Evolutionary conservation across 495 filamentous ascomycete species (phyloP).

Genomic region (Staphylotrichum tortipilum): DNA sequence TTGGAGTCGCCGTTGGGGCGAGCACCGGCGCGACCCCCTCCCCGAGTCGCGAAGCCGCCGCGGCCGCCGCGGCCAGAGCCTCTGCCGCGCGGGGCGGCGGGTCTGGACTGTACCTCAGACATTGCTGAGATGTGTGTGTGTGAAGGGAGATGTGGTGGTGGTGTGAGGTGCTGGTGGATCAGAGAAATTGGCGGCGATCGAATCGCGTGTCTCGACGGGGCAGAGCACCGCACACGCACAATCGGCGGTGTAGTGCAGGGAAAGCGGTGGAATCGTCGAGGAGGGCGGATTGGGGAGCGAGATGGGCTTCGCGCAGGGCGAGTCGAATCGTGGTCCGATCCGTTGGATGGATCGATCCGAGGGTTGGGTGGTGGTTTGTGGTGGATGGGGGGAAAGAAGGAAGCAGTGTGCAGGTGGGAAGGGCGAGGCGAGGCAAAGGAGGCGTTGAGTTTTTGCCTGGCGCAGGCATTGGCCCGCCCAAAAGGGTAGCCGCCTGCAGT

Average conservation of each 20-base stretch:
- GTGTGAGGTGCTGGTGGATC: no score
- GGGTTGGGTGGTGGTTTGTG: no score
- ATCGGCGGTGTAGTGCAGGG: slow-evolving; percentile 13
- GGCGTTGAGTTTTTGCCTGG: slow-evolving; percentile 25
- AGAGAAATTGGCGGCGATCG: slow-evolving; percentile 25
- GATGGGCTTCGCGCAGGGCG: slow-evolving; percentile 26
- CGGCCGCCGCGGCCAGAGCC: slow-evolving; percentile 52
- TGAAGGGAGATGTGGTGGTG: slow-evolving; percentile 20
- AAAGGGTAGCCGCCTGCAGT: no score
- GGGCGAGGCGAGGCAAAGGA: slow-evolving; percentile 10
- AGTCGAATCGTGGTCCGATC: slow-evolving; percentile 24
- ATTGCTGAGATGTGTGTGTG: slow-evolving; percentile 45
- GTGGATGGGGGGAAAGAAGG: slow-evolving; percentile 13
- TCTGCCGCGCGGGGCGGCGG: slow-evolving; percentile 45
- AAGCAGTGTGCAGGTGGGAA: slow-evolving; percentile 12
- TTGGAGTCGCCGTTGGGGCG: slow-evolving; percentile 41
- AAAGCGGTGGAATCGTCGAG: slow-evolving; percentile 25
- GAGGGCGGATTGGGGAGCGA: slow-evolving; percentile 13
- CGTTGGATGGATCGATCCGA: slow-evolving; percentile 25
- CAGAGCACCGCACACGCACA: slow-evolving; percentile 19
- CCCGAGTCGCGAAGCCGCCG: slow-evolving; percentile 67
- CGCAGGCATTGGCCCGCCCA: slow-evolving; percentile 23
- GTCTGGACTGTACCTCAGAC: slow-evolving; percentile 87
- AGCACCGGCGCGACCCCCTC: slow-evolving; percentile 53
- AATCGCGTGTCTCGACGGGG: slow-evolving; percentile 35